Evolutionary conservation across 139 green algal genomes (phyloP), one percentile per base, ranked within the genome.

Genomic region (Auxenochlorella pyrenoidosa): DNA sequence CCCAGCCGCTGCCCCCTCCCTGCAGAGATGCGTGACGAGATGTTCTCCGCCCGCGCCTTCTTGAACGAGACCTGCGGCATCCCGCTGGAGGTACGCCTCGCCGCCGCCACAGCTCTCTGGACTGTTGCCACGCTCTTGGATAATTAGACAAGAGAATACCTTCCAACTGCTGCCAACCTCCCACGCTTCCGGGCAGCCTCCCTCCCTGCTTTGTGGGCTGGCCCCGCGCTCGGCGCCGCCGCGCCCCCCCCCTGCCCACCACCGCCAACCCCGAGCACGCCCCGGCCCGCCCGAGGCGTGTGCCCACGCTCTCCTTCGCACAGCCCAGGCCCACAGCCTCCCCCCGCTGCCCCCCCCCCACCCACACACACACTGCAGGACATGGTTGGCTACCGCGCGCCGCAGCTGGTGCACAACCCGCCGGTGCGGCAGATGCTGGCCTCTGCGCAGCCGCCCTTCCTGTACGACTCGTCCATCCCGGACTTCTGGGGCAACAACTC

Each of bases 401-500:
- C 88, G 8, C 86, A 82, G 47, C 75, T 91, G 54, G 40, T 88
- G 59, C 83, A 89, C 44, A 91, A 88, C 75, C 88, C 88, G 30
- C 51, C n/a, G 1, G 22, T 82, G n/a, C 75, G 88, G 3, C 5
- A 54, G 63, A 30, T 66, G 65, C 65, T 91, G 30, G 30, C 54
- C 54, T 63, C 54, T 24, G 54, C n/a, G 12, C 24, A 86, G 60
- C 12, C 77, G 22, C 63, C 47, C 65, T 34, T 91, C 22, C 83
- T 89, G 0, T 91, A 91, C 83, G 88, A 91, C 63, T 88, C 79
- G 4, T 82, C 79, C 36, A 89, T 91, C 44, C 72, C 75, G 3
- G 88, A 91, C 47, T 82, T 79, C 60, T 83, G 83, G 24, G 63
- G 43, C 26, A 24, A 36, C 34, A 59, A 65, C 47, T 73, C 47